Percentiles rank a stretch among this genome's conserved stretches.
These are phyloP conservation scores for Buxus sempervirens DNA, from an alignment of 164 flowering plant genomes.

Conservation along the genomic window DNA sequence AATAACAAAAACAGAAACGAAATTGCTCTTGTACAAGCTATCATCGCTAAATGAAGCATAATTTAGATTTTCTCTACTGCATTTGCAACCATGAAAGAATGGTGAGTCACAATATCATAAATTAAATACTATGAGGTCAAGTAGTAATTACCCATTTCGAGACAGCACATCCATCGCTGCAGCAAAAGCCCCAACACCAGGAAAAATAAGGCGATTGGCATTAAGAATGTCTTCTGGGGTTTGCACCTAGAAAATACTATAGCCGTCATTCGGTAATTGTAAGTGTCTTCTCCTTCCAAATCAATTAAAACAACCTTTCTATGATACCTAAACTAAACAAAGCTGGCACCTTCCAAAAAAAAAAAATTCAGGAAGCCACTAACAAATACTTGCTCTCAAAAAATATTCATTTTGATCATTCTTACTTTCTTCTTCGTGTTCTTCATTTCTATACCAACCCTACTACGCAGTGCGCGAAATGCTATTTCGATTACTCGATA, in stretches of 20 bases:
- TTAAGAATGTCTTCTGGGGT: slow-evolving; percentile 75
- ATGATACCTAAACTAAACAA: no score
- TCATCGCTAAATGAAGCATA: neutral
- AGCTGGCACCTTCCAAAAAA: no score
- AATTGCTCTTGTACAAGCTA: neutral
- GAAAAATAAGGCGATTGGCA: slow-evolving; percentile 83
- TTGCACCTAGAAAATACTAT: slow-evolving; percentile 52
- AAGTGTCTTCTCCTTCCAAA: no score
- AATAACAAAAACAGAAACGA: no score
- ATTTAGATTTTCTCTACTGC: neutral
- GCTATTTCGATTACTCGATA: neutral
- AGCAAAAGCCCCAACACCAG: slow-evolving; percentile 99
- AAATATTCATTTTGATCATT: no score
- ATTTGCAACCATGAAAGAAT: neutral
- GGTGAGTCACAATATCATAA: no score
- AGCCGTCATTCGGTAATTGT: neutral
- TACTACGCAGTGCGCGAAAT: neutral
- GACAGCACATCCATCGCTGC: slow-evolving; percentile 82
- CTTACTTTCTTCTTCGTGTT: neutral
- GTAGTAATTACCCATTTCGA: slow-evolving; percentile 50
- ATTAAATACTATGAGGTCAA: neutral
- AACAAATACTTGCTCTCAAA: no score
- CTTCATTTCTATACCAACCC: neutral
- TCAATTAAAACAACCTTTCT: no score
- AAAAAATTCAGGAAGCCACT: no score